Evolutionary conservation across 108 stramenopile genomes (phyloP), one percentile per base, ranked within the genome.

Genomic region (Hondaea fermentalgiana): DNA sequence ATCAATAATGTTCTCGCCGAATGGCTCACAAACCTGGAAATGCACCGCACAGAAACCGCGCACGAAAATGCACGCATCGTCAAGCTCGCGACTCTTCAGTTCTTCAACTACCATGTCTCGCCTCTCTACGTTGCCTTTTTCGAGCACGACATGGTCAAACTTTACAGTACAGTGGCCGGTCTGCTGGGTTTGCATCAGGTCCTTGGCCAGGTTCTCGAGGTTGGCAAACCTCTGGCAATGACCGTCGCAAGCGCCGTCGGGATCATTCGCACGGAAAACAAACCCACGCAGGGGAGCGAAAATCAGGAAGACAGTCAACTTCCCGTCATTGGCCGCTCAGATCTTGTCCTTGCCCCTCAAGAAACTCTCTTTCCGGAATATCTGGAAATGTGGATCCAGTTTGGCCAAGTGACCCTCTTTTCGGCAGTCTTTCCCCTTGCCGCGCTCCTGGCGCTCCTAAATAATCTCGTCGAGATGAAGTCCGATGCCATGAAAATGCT

Each of bases 81-180:
- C 91, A 99, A 99, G 93, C 97, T 98, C 6, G 97, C 98, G 90
- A 94, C 96, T 58, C 98, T 99, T 89, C 97, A 97, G 57, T 99
- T 98, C 88, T 97, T 98, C n/a, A 97, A 97, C 94, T 97, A 97
- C 91, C 98, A 98, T 92, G 96, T 97, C 10, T 96, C 97, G n/a
- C 93, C 98, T 17, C 97, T 97, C 89, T 99, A 98, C 93, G 97
- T 98, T 89, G 96, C 96, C 35, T 98, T 96, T 72, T 71, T 83
- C 0, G 76, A 83, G 51, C 76, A 53, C n/a, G 76, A 83, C 76
- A 53, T 83, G 51, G 23, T 16, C 76, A 83, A 83, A 45, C 76
- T 83, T 6, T 53, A 83, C 51, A 53, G 49, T 45, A 83, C 45
- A 16, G 51, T 83, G 49, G 76, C 76, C 6, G n/a, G 49, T 23